Evolutionary conservation across 2,329 filamentous ascomycete species (phyloP), one percentile per base, ranked within the genome.

Genomic region (Sclerotinia subarctica): DNA sequence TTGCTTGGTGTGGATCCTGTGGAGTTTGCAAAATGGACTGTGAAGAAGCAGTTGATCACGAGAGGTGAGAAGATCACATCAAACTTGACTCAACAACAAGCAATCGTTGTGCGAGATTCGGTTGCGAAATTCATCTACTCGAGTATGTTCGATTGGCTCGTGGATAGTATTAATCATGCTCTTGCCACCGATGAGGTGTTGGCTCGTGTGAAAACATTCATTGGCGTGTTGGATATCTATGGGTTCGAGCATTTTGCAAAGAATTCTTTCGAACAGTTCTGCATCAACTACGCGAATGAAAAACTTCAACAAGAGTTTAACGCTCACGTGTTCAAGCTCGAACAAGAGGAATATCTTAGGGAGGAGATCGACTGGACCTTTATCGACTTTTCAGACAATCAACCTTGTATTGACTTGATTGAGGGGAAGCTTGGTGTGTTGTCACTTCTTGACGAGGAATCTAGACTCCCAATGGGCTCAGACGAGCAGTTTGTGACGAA

Each of bases 271-370:
- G 95, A 99, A 79, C 95, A 99, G 79, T 99, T 99, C 81, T 99
- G 95, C 81, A 99, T 99, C 86, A 99, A 99, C 81, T 99, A 99
- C 77, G 95, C 95, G 80, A 99, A 99, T 80, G 95, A 99, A 81
- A 99, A 99, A 81, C 83, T 99, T 66, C 95, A 99, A 78, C 95
- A 99, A 79, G 94, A 98, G 79, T 99, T 99, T 84, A 99, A 99
- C 81, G 93, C 96, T 78, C 95, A 99, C 77, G 95, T 99, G 47
- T 99, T 99, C 86, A 97, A 98, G 80, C 86, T 99, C 29, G 95
- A 99, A 79, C 95, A 99, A 79, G 95, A 99, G 78, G 95, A 99
- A 80, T 99, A 99, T 78, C 86, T 97, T 52, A 88, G 90, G 67
- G 95, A 99, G 81, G 85, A 98, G 81, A 99, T 99, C 73, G 94